phyloP scores from a whole-genome alignment of 495 filamentous ascomycete species.

The Podospora appendiculata region DNA sequence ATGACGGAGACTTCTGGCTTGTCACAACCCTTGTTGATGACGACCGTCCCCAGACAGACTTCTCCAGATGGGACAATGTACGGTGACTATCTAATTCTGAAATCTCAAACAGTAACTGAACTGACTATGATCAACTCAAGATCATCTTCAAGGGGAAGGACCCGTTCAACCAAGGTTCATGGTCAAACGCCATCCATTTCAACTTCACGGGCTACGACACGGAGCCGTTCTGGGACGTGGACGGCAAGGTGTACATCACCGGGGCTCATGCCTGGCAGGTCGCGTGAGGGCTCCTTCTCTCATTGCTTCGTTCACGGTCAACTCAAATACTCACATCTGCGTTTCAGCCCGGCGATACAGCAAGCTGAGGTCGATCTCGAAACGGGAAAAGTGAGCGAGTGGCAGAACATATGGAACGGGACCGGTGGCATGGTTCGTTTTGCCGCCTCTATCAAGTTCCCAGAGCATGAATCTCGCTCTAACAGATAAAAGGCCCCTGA shows the following conservation, averaged over 20 bases:
- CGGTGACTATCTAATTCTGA: background rate
- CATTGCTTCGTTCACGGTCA: background rate
- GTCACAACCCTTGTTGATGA: conserved; percentile 37
- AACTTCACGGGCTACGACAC: conserved; percentile 36
- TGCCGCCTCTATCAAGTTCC: no score
- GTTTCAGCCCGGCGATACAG: conserved; percentile 27
- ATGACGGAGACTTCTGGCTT: conserved; percentile 31
- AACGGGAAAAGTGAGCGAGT: conserved; percentile 27
- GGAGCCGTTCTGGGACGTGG: conserved; percentile 42
- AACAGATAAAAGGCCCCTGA: conserved; percentile 37
- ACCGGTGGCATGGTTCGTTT: conserved; percentile 28
- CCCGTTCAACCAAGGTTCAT: conserved; percentile 23
- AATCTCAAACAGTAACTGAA: background rate
- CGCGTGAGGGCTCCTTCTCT: conserved; percentile 14
- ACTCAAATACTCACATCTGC: background rate
- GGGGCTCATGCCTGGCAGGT: conserved; percentile 36
- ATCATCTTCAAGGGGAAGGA: conserved; percentile 32
- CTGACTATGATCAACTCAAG: conserved; percentile 6
- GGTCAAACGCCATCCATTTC: conserved; percentile 34
- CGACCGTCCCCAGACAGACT: conserved; percentile 22
- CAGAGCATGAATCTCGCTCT: no score
- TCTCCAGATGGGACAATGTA: conserved; percentile 36
- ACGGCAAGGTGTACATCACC: conserved; percentile 41
- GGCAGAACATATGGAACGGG: conserved; percentile 35
- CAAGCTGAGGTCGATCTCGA: conserved; percentile 30